Base-by-base conservation (phyloP, 2,329 filamentous ascomycete species). In the Fusarium fracticaudum region DNA sequence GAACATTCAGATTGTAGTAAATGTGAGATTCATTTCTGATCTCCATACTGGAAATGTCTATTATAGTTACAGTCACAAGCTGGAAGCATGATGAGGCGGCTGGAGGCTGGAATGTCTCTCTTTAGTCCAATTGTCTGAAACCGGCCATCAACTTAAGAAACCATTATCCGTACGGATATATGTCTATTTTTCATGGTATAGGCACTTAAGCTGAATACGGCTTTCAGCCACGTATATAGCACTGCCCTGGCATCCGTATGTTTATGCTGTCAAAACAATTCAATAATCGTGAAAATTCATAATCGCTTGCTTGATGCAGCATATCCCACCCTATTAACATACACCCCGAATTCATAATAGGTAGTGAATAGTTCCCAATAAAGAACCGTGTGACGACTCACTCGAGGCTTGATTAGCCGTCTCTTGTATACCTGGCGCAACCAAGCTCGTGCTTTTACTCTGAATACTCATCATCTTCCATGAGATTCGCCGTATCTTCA, bases 401-500 rank as follows among this genome's bases (percentile, higher is more conserved):
- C 54, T 45, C 22, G 18, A 47, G 54, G 45, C 61, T 63, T 66
- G 37, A 72, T 62, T 61, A 69, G 35, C 17, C 37, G 17, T 57
- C 61, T 33, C 24, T 41, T 43, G 29, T 59, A 40, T 57, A 10
- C 33, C 24, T 37, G 70, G 29, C 15, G 54, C 54, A 35, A 48
- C 26, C 26, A n/a, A n/a, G 37, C n/a, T 45, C 17, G 38, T 33
- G 26, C 5, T 13, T 55, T 76, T 66, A 78, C 64, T 79, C 75
- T 35, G 76, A 78, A 48, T 81, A 80, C 22, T 85, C 84, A 50
- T 88, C 85, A 47, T 89, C 87, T 33, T 88, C 87, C 35, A 85
- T 79, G 35, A 88, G 78, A 18, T 79, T 80, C 47, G 88, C 91
- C 15, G 91, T 94, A 80, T 92, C 88, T 74, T 94, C 90, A 51